Percentiles rank a stretch among this genome's conserved stretches.
Conservation (phyloP, 768 basidiomycete genomes). For the Russula olivacea region DNA sequence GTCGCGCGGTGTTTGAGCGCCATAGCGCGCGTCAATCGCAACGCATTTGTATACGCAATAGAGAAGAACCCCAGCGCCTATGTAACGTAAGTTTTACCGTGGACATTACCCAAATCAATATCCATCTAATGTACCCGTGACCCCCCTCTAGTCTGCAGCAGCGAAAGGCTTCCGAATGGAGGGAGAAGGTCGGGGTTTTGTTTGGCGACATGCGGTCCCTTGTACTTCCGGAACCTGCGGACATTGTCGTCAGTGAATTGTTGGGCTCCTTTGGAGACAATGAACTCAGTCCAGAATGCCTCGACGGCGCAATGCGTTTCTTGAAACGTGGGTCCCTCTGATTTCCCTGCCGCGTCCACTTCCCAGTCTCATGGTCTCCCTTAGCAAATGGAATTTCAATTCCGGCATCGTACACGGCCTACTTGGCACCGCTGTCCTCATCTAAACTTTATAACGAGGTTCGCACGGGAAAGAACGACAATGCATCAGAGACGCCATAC, state of each 20-base stretch:
- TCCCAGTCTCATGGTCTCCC: slow-evolving; percentile 10
- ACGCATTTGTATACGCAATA: slow-evolving; percentile 74
- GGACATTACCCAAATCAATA: slow-evolving; percentile 7
- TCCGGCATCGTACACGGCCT: slow-evolving; percentile 91
- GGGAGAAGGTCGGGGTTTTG: slow-evolving; percentile 67
- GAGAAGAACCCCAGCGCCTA: slow-evolving; percentile 97
- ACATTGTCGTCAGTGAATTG: slow-evolving; percentile 93
- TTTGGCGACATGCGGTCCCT: slow-evolving; percentile 92
- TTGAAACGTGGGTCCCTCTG: slow-evolving; percentile 54
- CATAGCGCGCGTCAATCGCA: slow-evolving; percentile 55
- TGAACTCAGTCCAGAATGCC: slow-evolving; percentile 94
- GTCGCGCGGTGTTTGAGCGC: slow-evolving; percentile 81
- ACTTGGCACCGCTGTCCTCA: slow-evolving; percentile 90
- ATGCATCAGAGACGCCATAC: slow-evolving; percentile 88
- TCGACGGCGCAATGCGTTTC: slow-evolving; percentile 92
- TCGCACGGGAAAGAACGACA: slow-evolving; percentile 53
- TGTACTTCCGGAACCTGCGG: slow-evolving; percentile 77
- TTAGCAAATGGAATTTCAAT: slow-evolving; percentile 92
- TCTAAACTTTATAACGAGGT: slow-evolving; percentile 90
- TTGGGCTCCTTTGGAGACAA: slow-evolving; percentile 98
- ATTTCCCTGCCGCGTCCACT: neutral
- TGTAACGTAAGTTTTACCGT: slow-evolving; percentile 65
- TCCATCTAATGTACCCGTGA: slow-evolving; percentile 19
- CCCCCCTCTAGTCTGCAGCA: slow-evolving; percentile 64
- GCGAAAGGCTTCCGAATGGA: slow-evolving; percentile 79